A percentile compares a stretch with the other conserved stretches of the same genome.
Conservation (phyloP, 441 rosid genomes). For the Bruguiera hainesii region DNA sequence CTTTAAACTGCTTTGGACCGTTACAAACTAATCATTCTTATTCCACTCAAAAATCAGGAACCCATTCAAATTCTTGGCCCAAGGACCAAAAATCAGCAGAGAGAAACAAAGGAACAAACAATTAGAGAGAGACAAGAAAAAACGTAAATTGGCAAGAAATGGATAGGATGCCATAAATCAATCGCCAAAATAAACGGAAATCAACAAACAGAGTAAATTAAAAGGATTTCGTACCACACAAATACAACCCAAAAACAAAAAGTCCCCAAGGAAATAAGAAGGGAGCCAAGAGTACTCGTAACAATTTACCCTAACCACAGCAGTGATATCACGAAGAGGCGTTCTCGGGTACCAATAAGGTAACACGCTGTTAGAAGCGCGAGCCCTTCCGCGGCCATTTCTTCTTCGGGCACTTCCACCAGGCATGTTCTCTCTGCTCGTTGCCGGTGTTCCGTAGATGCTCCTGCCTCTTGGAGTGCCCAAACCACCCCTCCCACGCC, state of each 20-base stretch:
- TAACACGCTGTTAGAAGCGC: conserved; percentile 31
- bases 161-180: background rate
- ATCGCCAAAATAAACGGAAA: background rate
- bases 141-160: background rate
- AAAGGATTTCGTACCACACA: background rate
- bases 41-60: too few species aligned
- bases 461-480: conserved; percentile 36
- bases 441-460: conserved; percentile 23
- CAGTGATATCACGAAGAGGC: conserved; percentile 71
- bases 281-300: background rate
- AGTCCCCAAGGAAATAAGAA: background rate
- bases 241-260: background rate
- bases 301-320: conserved; percentile 46
- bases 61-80: too few species aligned
- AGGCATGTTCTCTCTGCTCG: conserved; percentile 44
- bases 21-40: too few species aligned
- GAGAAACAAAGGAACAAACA: background rate
- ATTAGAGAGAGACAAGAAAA: background rate
- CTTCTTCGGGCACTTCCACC: conserved; percentile 29
- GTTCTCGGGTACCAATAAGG: conserved; percentile 90
- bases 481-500: conserved; percentile 32
- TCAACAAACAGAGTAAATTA: background rate
- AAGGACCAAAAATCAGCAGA: background rate
- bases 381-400: conserved; percentile 26
- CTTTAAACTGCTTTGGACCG: too few species aligned